A percentile compares a stretch with the other conserved stretches of the same genome.
phyloP scores from a whole-genome alignment of 371 early-diverging fungal genomes.

The Mucor plumbeus region DNA sequence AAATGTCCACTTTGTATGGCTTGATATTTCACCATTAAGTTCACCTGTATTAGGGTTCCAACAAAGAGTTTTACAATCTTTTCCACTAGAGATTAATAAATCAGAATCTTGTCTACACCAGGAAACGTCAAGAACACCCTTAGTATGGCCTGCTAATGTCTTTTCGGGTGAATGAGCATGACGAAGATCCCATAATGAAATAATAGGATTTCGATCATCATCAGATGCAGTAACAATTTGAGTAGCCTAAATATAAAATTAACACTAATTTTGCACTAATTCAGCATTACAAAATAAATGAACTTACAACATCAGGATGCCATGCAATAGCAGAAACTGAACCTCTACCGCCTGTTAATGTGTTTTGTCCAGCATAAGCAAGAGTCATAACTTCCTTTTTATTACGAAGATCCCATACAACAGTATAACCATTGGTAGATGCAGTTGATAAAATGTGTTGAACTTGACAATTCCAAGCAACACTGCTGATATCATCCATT shows the following conservation, averaged over 20 bases:
- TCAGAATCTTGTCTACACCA: constrained; percentile 95
- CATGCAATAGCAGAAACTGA: constrained; percentile 91
- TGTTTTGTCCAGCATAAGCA: constrained; percentile 53
- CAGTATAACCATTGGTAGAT: constrained; percentile 90
- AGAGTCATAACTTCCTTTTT: constrained; percentile 87
- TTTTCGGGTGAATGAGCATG: constrained; percentile 91
- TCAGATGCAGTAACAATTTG: constrained; percentile 66
- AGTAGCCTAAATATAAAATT: constrained; percentile 21
- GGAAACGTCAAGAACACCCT: constrained; percentile 86
- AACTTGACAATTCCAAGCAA: constrained; percentile 94
- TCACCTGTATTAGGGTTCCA: constrained; percentile 85
- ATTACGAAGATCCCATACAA: constrained; percentile 94
- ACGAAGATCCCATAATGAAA: constrained; percentile 92
- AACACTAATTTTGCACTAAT: neutral
- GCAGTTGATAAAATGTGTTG: constrained; percentile 93
- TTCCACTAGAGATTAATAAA: constrained; percentile 86
- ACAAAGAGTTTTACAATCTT: constrained; percentile 90
- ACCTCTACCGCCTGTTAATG: constrained; percentile 48
- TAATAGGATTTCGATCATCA: constrained; percentile 86
- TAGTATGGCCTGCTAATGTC: constrained; percentile 77
- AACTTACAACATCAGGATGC: constrained; percentile 89
- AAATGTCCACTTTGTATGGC: constrained; percentile 87
- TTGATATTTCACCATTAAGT: constrained; percentile 79
- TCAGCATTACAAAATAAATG: no score
- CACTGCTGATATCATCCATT: constrained; percentile 86